Base-by-base conservation (phyloP, 106 monocot genomes). In the Phalaenopsis equestris region DNA sequence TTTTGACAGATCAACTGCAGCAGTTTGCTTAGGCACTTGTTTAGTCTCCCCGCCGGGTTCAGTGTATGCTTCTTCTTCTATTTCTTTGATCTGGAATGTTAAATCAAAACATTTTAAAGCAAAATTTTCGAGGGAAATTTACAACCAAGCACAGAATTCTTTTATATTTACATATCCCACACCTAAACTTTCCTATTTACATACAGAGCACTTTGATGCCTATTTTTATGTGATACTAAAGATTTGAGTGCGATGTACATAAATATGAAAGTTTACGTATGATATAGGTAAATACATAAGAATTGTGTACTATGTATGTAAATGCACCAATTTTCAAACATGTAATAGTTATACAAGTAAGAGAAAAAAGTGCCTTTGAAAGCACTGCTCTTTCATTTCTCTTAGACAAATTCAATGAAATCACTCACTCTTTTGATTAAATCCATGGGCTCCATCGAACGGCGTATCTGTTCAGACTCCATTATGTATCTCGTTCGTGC, bases 1-100 rank as follows among this genome's bases (percentile, higher is more conserved):
- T 80, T 93, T 95, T 49, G 95, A 95, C 37, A 93, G 76, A 89
- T 93, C 92, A 83, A 86, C 92, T 56, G 95, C 95, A 76, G 95
- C 82, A 72, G 92, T 93, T 75, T 86, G 89, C 79, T 85, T 90
- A 38, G 85, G 87, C 45, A 65, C 86, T 52, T 83, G 81, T 39
- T 90, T 80, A 48, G 45, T 80, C 78, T 81, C 84, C 15, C 65
- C 80, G 67, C 79, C 88, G 56, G 78, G 78, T 72, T 89, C 90
- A 46, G 23, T 57, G 65, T 84, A 81, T 23, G 83, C 75, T 85
- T 92, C 95, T 80, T 86, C 87, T 49, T 91, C 89, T 42, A 95
- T 90, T 84, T 93, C 90, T 81, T 84, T 95, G 57, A 93, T 78
- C 93, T 93, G 68, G 43, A 75, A 72, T 12, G 75, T 41, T 55